Base-by-base conservation (phyloP, 805 yeast species). In the Starmerella apis region DNA sequence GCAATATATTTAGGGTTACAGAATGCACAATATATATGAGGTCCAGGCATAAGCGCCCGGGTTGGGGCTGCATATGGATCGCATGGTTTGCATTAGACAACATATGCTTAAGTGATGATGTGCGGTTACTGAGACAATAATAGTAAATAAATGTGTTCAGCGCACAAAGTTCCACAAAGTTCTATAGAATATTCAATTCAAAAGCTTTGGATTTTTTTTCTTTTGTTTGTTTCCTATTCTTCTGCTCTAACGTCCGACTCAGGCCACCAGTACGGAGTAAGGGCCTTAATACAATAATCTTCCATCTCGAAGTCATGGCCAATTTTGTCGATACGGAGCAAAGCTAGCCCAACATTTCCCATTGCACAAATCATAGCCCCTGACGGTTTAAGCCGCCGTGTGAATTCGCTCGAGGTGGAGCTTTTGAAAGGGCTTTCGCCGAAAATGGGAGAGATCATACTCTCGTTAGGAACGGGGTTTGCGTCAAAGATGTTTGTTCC, bases 221-320 rank as follows among this genome's bases (percentile, higher is more conserved):
- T 18, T 8, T 31, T 18, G 2, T 8, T 31, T 9, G 35, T 2
- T 14, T 31, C 35, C 35, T 14, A n/a, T 31, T 9, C 35, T n/a
- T 3, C n/a, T 23, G 43, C 36, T 32, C 16, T 28, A n/a, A n/a
- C n/a, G n/a, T n/a, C n/a, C n/a, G n/a, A n/a, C 9, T 24, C 43
- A 22, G 30, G 87, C 87, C 90, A 83, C 88, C 90, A 83, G 45
- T 74, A 79, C 0, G 94, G 92, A 5, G 68, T 66, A 51, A 68
- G 70, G 0, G 79, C 83, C 56, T 72, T 71, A 22, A 81, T 65
- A 1, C 73, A 73, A 7, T 79, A 59, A 3, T 46, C 53, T 22
- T 45, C 38, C 1, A 57, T 27, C 6, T 32, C n/a, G 48, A 60
- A 58, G n/a, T 47, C 47, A 47, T 58, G 63, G 18, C 59, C 61